Percentiles rank a stretch among this genome's conserved stretches.
phyloP scores from a whole-genome alignment of 169 alveolate species.

The Eimeria falciformis region DNA sequence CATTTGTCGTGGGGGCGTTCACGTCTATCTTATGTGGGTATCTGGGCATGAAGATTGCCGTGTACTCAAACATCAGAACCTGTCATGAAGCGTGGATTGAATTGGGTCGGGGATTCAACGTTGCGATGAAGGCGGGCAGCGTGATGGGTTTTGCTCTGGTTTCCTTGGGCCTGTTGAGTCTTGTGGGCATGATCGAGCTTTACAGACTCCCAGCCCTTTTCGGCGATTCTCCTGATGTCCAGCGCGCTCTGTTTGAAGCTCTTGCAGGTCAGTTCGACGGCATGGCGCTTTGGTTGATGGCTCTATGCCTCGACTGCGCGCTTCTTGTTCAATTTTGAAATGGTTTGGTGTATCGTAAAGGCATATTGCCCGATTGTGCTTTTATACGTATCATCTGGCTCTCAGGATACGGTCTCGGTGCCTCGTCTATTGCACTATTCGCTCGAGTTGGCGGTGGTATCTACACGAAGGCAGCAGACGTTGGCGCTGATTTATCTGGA shows the following conservation, averaged over 20 bases:
- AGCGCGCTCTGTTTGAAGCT: constrained; percentile 84
- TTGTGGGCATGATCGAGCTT: constrained; percentile 81
- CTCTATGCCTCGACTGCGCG: not conserved
- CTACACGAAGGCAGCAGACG: constrained; percentile 95
- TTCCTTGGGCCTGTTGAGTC: constrained; percentile 87
- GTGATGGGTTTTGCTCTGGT: constrained; percentile 92
- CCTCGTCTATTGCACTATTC: constrained; percentile 93
- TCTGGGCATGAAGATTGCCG: constrained; percentile 92
- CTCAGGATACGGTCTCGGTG: constrained; percentile 92
- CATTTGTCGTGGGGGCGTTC: constrained; percentile 91
- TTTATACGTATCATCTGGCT: not conserved
- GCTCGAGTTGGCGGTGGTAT: constrained; percentile 97
- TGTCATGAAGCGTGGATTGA: constrained; percentile 87
- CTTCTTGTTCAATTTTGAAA: too few species aligned
- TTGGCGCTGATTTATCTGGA: constrained; percentile 94
- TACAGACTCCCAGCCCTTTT: constrained; percentile 74
- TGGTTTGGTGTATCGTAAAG: too few species aligned
- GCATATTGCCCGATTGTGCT: not conserved
- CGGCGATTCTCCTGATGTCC: constrained; percentile 66
- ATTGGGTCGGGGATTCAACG: constrained; percentile 86
- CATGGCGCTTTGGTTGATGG: not conserved
- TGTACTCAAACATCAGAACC: constrained; percentile 89
- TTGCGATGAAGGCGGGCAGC: constrained; percentile 91
- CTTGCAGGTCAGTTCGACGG: constrained; percentile 82
- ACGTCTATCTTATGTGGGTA: constrained; percentile 93